Base-by-base conservation (phyloP, 306 rosid species). In the Lathyrus oleraceus region DNA sequence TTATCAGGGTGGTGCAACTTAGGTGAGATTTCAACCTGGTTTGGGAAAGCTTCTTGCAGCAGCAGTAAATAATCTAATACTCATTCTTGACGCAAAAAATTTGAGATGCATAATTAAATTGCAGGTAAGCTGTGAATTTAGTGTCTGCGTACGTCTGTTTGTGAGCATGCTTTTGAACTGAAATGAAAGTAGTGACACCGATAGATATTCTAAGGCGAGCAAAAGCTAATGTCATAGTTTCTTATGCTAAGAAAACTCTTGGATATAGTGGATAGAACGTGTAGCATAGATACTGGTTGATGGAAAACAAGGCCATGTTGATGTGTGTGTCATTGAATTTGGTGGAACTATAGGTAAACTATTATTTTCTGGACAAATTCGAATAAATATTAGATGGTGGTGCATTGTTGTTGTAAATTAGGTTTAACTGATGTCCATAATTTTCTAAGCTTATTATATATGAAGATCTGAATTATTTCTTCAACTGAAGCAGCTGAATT, bases 311-410 rank as follows among this genome's bases (percentile, higher is more conserved):
- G 88, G 89, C 61, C 80, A 88, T 10, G 88, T 90, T 35, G 96
- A 89, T 79, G 92, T 89, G 38, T 89, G 96, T 85, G 91, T 89
- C 67, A 83, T 89, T 60, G 96, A 89, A 72, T 81, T 89, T 83
- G 92, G 96, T 72, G 96, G 96, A 81, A 89, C 96, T 72, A 89
- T 89, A 72, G 95, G 95, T 86, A 74, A 65, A 82, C 47, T 81
- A 80, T 81, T 75, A 61, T 78, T 75, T 30, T 53, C 14, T 28
- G 15, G 11, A 48, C 14, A 39, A 47, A 12, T 5, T 60, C 61
- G 23, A 32, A 49, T 36, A 32, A n/a, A 14, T 57, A 32, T 21
- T 38, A 8, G 45, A 40, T 2, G 45, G 13, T 40, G 45, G 13
- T 11, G 45, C 45, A 3, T 4, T 11, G n/a, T 40, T 3, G 13